Evolutionary conservation across 164 flowering plant genomes (phyloP).

Genomic region (Echeveria elegans): DNA sequence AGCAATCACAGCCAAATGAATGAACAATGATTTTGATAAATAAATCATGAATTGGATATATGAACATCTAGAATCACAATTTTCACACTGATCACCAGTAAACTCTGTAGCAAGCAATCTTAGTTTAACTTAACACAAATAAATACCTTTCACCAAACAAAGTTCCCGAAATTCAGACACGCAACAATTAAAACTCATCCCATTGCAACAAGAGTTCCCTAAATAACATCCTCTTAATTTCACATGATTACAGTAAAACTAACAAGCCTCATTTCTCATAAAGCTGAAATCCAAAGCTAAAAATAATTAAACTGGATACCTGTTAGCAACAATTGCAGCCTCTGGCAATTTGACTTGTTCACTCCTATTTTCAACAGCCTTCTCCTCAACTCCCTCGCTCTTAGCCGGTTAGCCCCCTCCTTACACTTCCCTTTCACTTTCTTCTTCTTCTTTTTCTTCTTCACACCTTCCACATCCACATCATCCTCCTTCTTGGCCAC

Average conservation of each 20-base stretch:
- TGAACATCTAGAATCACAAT: background rate
- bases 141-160: background rate
- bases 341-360: conserved; percentile 17
- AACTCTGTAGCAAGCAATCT: too few relatives aligned
- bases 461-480: conserved; percentile 8
- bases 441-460: conserved; percentile 19
- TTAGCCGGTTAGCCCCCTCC: too few relatives aligned
- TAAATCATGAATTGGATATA: background rate
- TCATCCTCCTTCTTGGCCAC: conserved; percentile 12
- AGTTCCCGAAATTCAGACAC: too few relatives aligned
- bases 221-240: background rate
- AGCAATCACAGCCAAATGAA: too few relatives aligned
- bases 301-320: too few relatives aligned
- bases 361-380: conserved; percentile 8
- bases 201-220: too few relatives aligned
- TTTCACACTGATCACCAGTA: too few relatives aligned
- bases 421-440: conserved; percentile 18
- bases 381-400: conserved; percentile 14
- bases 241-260: too few relatives aligned
- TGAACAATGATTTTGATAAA: too few relatives aligned
- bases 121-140: too few relatives aligned
- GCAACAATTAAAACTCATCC: too few relatives aligned
- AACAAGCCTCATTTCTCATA: background rate
- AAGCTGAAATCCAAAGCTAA: background rate
- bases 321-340: conserved; percentile 15